Percentiles rank a stretch among this genome's conserved stretches.
Conservation (phyloP, 2,329 filamentous ascomycete species). For the Polytolypa hystricis region DNA sequence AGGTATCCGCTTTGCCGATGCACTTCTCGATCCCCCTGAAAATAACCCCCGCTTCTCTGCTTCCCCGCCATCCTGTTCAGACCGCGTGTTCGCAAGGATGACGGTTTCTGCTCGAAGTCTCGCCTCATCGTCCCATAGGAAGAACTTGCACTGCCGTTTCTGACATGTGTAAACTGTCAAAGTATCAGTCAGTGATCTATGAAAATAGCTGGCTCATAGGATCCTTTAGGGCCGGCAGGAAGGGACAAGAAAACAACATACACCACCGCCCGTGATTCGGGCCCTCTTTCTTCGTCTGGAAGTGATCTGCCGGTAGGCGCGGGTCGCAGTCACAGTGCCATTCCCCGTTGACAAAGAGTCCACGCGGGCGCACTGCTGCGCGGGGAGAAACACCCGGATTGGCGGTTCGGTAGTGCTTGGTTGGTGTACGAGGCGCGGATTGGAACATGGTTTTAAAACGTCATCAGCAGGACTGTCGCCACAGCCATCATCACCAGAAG, state of each 20-base stretch:
- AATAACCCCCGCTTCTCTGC: slow-evolving; percentile 14
- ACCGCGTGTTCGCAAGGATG: slow-evolving; percentile 39
- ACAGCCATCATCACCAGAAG: not conserved
- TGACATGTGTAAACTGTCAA: slow-evolving; percentile 52
- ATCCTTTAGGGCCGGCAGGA: not conserved
- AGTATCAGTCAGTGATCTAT: no score
- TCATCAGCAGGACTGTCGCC: not conserved
- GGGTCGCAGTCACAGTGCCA: slow-evolving; percentile 49
- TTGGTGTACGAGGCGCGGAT: slow-evolving; percentile 11
- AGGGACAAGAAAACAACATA: slow-evolving; percentile 14
- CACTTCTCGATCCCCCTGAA: not conserved
- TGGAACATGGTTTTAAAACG: not conserved
- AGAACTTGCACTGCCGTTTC: slow-evolving; percentile 46
- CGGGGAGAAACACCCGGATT: no score
- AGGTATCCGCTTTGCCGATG: not conserved
- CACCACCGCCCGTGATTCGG: slow-evolving; percentile 46
- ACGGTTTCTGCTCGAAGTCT: slow-evolving; percentile 41
- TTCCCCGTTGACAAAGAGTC: slow-evolving; percentile 32
- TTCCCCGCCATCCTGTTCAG: slow-evolving; percentile 24
- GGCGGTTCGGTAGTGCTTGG: not conserved
- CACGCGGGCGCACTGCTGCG: slow-evolving; percentile 14
- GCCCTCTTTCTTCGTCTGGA: slow-evolving; percentile 47
- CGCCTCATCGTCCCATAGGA: slow-evolving; percentile 51
- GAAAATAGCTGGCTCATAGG: no score
- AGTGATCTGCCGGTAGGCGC: slow-evolving; percentile 42